Conservation (phyloP, 257 asterid genomes). For the Nicotiana otophora region DNA sequence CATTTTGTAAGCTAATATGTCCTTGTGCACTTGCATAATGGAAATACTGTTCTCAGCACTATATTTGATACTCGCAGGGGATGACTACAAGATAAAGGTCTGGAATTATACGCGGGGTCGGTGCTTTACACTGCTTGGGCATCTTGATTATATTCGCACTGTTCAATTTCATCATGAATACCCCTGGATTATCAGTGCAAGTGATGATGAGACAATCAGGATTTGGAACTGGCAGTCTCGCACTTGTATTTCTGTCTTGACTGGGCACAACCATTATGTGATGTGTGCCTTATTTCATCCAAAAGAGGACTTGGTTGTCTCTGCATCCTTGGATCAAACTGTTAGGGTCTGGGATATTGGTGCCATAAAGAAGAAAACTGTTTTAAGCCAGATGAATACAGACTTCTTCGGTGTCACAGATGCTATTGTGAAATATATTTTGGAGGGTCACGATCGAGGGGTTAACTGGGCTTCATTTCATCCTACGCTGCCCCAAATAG, state of each 20-base stretch:
- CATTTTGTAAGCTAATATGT: neutral
- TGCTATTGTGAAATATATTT: constrained; percentile 94
- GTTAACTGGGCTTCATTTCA: constrained; percentile 99
- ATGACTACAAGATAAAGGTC: constrained; percentile 96
- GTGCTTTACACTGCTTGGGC: constrained; percentile 94
- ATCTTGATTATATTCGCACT: constrained; percentile 91
- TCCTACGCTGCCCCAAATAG: constrained; percentile 94
- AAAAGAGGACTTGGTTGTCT: constrained; percentile 89
- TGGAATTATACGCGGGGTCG: constrained; percentile 93
- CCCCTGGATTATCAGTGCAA: constrained; percentile 97
- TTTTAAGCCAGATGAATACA: constrained; percentile 83
- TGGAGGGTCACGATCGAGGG: constrained; percentile 97
- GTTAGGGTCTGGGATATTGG: constrained; percentile 98
- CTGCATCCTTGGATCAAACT: constrained; percentile 97
- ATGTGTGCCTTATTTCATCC: constrained; percentile 76
- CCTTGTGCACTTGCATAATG: neutral
- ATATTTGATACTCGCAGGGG: constrained; percentile 53
- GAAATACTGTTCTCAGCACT: neutral
- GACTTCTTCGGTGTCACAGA: constrained; percentile 98
- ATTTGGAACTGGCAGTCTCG: constrained; percentile 99
- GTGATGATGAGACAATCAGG: constrained; percentile 97
- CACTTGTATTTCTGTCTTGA: constrained; percentile 54
- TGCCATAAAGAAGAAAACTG: constrained; percentile 82
- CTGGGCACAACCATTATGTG: too few relatives aligned
- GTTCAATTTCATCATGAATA: constrained; percentile 94